Conservation (phyloP, 768 basidiomycete species). For the Hericium alpestre region DNA sequence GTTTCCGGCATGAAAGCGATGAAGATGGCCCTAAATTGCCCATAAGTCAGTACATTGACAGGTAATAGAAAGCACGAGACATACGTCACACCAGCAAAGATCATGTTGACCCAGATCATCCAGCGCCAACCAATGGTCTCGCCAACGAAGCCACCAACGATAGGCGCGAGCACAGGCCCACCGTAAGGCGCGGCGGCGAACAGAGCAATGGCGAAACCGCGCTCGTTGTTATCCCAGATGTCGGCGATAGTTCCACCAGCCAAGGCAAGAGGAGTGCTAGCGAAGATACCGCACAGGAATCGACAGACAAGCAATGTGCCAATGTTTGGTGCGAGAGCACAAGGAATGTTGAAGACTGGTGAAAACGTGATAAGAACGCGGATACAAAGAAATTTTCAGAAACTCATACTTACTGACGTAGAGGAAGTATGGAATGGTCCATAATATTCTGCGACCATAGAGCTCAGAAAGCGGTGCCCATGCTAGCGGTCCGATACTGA, state of each 20-base stretch:
- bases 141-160: constrained; percentile 38
- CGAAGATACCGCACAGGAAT: constrained; percentile 31
- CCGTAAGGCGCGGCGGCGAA: constrained; percentile 33
- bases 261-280: constrained; percentile 27
- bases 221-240: constrained; percentile 26
- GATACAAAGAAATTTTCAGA: neutral
- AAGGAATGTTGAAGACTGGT: constrained; percentile 29
- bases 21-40: constrained; percentile 3
- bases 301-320: constrained; percentile 31
- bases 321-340: constrained; percentile 29
- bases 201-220: constrained; percentile 30
- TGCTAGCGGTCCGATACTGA: constrained; percentile 14
- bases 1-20: constrained; percentile 34
- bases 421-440: constrained; percentile 27
- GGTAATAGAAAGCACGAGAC: neutral
- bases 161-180: constrained; percentile 40
- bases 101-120: constrained; percentile 29
- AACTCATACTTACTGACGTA: constrained; percentile 23
- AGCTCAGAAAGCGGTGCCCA: constrained; percentile 27
- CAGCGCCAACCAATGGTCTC: constrained; percentile 25
- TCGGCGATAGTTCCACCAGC: constrained; percentile 26
- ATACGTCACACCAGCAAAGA: constrained; percentile 26
- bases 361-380: neutral
- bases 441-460: constrained; percentile 27
- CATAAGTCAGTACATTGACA: neutral